Evolutionary conservation across 305 asterid genomes (phyloP), one percentile per base, ranked within the genome.

Genomic region (Solanum hybrid): DNA sequence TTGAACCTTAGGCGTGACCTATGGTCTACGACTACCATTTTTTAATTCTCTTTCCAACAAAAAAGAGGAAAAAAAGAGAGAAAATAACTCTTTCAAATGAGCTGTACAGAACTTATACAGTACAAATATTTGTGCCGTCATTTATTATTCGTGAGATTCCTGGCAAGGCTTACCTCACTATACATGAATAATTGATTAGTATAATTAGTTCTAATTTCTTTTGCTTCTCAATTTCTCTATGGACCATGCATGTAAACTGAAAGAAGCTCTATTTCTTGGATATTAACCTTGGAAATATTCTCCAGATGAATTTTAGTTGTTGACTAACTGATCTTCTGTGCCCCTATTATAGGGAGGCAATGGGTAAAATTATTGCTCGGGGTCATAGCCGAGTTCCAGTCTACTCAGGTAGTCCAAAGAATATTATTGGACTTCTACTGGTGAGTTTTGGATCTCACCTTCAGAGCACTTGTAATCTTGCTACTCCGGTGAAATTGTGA

Each of bases 361-460:
- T 96, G 95, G 97, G 98, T 71, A 96, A 95, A 94, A 87, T 97
- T 89, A 94, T 96, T 82, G 96, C 97, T 89, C 95, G 98, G 56
- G 98, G 99, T 89, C 98, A 97, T 89, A 97, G 99, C 91, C 95
- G 99, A 90, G 96, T 97, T 91, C 99, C 98, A 87, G 98, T 97
- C 87, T 95, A 94, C 90, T 91, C 96, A 71, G 99, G 98, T 66
- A 94, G 92, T 90, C 94, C 94, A 11, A 96, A 90, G 90, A 96
- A 96, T 90, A 89, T 97, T n/a, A 95, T 96, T 90, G 98, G 99
- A 92, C 96, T 97, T 91, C 87, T 97, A 86, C 93, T 97, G 95
- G 99, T 96, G 90, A 91, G 86, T 73, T 60, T 89, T 89, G 31
- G 15, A 71, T 73, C 87, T 81, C 87, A 27, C 87, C 66, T 38